Base-by-base conservation (phyloP, 768 basidiomycete species). In the Serendipita indica region DNA sequence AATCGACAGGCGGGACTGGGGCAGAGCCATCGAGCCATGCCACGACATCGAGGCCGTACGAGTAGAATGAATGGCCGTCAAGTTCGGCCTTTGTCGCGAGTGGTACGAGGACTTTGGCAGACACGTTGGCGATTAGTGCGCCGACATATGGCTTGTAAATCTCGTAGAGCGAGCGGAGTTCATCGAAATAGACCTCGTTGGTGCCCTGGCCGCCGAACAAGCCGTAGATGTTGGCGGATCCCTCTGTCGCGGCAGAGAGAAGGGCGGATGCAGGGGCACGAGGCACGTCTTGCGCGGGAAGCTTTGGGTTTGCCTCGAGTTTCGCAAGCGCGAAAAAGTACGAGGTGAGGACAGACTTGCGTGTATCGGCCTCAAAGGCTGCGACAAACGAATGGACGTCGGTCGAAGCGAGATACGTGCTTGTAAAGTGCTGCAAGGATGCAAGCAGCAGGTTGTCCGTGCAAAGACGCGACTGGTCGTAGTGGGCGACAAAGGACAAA, bases 161-260 rank as follows among this genome's bases (percentile, higher is more conserved):
- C 72, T 96, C 86, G 72, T 88, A 92, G 57, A 98, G 82, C 54
- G 76, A 73, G 73, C 94, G 88, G 18, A 99, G 78, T 70, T 98
- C 96, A 69, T 94, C 89, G 69, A 97, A 91, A 74, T 98, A 99
- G 61, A 94, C 87, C 68, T 98, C 96, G 71, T 98, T 98, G 60
- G 86, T 89, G 60, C 96, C 96, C 71, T 99, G 96, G 13, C 96
- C 96, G 57, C 94, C 94, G 68, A 99, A 99, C 37, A 99, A 75
- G 57, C 90, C 94, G 72, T 86, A 97, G 65, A 97, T 73, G 46
- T 78, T 86, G 58, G 80, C 84, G 41, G 83, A 77, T 45, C 79
- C 78, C n/a, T 75, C 68, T 45, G 71, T 66, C 33, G 80, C 80
- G 35, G 84, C 82, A 10, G 74, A 69, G 60, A 93, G 71, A 22